Base-by-base conservation (phyloP, 2,329 filamentous ascomycete genomes). In the Diaporthe ilicicola region DNA sequence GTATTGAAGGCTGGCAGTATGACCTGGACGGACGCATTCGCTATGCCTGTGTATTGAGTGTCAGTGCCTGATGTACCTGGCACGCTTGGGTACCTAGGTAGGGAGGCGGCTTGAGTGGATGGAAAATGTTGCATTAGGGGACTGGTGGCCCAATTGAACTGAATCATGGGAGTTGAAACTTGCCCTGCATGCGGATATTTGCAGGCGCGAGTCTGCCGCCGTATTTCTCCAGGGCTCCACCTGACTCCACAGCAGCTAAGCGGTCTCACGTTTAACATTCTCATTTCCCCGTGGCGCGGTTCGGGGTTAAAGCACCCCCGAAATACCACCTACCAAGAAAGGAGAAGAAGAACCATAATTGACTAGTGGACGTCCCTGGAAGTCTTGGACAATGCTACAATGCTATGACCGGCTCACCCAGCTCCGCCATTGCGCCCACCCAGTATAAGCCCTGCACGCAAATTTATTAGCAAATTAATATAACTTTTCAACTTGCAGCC, bases 11-110 rank as follows among this genome's bases (percentile, higher is more conserved):
- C 19, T 74, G 70, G 70, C 19, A 67, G 12, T 70, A 70, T 17
- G 73, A 68, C 24, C 61, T 74, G 44, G 65, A 73, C 44, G 44
- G 65, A 73, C 44, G 56, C 72, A 17, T 71, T 74, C 59, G n/a
- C 53, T 13, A 34, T 74, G 56, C 72, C 72, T 17, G 70, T 73
- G 4, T 73, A 74, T 32, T 72, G 56, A 55, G 39, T 71, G n/a
- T n/a, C n/a, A n/a, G n/a, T n/a, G n/a, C n/a, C n/a, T n/a, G n/a
- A n/a, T n/a, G n/a, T n/a, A n/a, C n/a, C n/a, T n/a, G n/a, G n/a
- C n/a, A n/a, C n/a, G n/a, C n/a, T n/a, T n/a, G n/a, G n/a, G n/a
- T n/a, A n/a, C n/a, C n/a, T n/a, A n/a, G n/a, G n/a, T n/a, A n/a
- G 55, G 29, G 6, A 10, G n/a, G 6, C n/a, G 27, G 27, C 5